phyloP scores from a whole-genome alignment of 805 yeast genomes.

The Lipomyces starkeyi region DNA sequence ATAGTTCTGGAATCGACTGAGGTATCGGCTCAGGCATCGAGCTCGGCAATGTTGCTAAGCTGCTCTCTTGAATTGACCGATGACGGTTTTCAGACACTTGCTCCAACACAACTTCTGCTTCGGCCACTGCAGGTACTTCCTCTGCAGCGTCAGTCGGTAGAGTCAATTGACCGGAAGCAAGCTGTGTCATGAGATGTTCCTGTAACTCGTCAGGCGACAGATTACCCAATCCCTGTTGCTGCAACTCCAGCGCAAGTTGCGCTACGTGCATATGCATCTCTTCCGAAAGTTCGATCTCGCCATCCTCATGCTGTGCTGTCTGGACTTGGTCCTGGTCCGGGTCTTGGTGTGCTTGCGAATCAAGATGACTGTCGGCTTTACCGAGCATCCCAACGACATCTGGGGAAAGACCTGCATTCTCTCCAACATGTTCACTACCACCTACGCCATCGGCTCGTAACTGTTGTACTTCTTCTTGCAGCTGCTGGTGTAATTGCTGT shows the following conservation, averaged over 20 bases:
- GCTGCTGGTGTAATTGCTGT: neutral
- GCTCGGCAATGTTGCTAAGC: neutral
- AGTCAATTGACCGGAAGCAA: constrained; percentile 15
- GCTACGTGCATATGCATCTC: constrained; percentile 22
- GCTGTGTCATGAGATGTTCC: constrained; percentile 22
- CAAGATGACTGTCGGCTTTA: neutral
- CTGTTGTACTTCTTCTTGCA: neutral
- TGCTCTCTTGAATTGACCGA: neutral
- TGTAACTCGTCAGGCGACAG: constrained; percentile 23
- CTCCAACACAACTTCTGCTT: neutral
- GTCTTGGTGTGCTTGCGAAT: constrained; percentile 10
- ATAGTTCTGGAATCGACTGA: neutral
- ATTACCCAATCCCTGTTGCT: constrained; percentile 14
- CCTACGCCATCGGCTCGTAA: neutral
- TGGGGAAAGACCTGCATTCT: neutral
- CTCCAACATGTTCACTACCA: neutral
- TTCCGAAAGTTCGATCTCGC: constrained; percentile 11
- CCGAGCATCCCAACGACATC: neutral
- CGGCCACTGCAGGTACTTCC: neutral
- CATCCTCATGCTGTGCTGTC: constrained; percentile 2
- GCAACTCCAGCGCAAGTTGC: constrained; percentile 18
- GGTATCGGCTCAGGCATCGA: constrained; percentile 2
- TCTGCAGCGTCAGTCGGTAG: neutral
- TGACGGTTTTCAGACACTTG: neutral
- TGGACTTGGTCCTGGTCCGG: constrained; percentile 13